Conservation (phyloP, 164 flowering plant species). For the Warburgia ugandensis region DNA sequence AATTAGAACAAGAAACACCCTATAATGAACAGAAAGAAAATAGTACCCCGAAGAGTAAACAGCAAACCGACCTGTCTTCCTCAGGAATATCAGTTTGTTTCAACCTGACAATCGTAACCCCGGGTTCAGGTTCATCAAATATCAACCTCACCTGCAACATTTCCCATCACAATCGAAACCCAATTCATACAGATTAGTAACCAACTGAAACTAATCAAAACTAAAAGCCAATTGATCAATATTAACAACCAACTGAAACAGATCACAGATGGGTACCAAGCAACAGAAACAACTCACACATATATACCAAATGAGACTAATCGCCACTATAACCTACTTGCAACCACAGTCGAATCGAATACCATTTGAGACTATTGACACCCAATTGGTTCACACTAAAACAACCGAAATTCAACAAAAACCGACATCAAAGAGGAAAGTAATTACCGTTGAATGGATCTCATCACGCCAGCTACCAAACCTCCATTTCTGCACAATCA, state of each 20-base stretch:
- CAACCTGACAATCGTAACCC: constrained; percentile 53
- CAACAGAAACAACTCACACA: not conserved
- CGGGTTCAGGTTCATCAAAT: constrained; percentile 78
- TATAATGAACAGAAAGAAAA: not conserved
- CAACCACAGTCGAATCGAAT: too few relatives aligned
- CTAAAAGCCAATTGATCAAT: not conserved
- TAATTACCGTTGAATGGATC: constrained; percentile 54
- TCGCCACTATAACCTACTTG: too few relatives aligned
- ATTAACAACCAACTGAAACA: not conserved
- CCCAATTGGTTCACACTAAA: too few relatives aligned
- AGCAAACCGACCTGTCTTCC: constrained; percentile 75
- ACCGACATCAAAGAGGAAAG: too few relatives aligned
- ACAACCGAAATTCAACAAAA: too few relatives aligned
- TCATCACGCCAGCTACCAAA: constrained; percentile 97
- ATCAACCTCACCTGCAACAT: constrained; percentile 50
- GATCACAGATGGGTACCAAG: not conserved
- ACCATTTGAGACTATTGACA: too few relatives aligned
- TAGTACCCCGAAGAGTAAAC: not conserved
- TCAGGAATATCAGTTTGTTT: constrained; percentile 74
- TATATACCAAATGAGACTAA: too few relatives aligned
- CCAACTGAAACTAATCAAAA: not conserved
- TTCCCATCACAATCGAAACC: not conserved
- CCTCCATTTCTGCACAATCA: constrained; percentile 93
- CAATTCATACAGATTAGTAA: not conserved
- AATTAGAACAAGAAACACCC: not conserved